These are phyloP conservation scores for Exophiala bonariae DNA, from an alignment of 2,329 filamentous ascomycete species.

Conservation along the genomic window DNA sequence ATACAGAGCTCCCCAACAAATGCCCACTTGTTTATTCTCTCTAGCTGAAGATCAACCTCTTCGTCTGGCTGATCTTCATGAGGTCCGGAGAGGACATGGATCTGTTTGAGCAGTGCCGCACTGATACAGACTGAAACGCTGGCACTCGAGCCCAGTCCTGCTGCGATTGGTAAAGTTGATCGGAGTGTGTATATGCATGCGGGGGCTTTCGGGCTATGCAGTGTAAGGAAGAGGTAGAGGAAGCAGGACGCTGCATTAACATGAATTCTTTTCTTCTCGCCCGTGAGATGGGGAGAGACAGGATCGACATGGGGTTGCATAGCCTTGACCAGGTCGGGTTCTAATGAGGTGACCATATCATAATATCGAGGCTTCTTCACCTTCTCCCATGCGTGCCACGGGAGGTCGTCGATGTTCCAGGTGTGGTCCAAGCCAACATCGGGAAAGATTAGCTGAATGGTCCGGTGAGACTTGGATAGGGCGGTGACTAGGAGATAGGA, in stretches of 20 bases:
- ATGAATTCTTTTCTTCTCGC: conserved; percentile 79
- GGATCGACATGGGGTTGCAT: conserved; percentile 75
- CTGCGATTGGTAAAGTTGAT: conserved; percentile 89
- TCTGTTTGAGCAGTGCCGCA: conserved; percentile 80
- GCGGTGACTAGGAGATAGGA: conserved; percentile 96
- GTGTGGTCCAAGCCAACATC: conserved; percentile 88
- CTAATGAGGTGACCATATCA: conserved; percentile 79
- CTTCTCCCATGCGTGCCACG: conserved; percentile 79
- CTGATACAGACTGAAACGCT: conserved; percentile 89
- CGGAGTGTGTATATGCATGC: conserved; percentile 87
- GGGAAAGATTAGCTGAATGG: conserved; percentile 82
- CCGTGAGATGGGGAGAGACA: conserved; percentile 67
- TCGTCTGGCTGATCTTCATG: conserved; percentile 86
- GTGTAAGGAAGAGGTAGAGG: conserved; percentile 86
- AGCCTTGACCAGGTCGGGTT: conserved; percentile 76
- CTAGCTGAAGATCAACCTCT: conserved; percentile 85
- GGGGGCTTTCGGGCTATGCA: conserved; percentile 76
- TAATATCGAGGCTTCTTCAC: conserved; percentile 95
- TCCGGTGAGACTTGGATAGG: conserved; percentile 86
- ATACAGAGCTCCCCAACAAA: conserved; percentile 98
- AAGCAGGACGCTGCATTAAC: conserved; percentile 79
- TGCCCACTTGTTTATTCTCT: conserved; percentile 96
- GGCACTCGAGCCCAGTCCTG: conserved; percentile 89
- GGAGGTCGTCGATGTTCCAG: conserved; percentile 90
- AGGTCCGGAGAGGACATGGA: conserved; percentile 82